Evolutionary conservation across 2,329 filamentous ascomycete genomes (phyloP).

Genomic region (Thielaviopsis musarum): DNA sequence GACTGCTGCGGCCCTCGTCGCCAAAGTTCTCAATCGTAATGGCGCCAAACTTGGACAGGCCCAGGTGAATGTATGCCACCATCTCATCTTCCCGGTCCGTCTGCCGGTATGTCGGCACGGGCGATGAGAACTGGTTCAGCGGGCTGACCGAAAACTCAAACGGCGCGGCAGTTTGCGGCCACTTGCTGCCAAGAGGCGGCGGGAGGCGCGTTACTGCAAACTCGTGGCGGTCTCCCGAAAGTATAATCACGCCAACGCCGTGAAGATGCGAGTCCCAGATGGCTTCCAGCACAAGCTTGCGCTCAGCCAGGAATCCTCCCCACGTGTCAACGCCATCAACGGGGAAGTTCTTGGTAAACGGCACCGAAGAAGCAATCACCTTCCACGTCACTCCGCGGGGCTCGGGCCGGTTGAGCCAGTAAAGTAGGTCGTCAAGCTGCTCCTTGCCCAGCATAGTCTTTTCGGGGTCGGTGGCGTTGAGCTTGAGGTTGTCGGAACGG

Average conservation of each 20-base stretch:
- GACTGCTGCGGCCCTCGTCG: constrained; percentile 47
- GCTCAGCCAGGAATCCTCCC: constrained; percentile 78
- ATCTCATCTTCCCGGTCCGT: constrained; percentile 66
- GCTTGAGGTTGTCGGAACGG: constrained; percentile 48
- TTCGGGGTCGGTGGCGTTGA: constrained; percentile 36
- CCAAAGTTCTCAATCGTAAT: constrained; percentile 58
- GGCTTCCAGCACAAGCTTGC: constrained; percentile 62
- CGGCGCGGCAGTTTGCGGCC: constrained; percentile 48
- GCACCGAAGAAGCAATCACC: constrained; percentile 75
- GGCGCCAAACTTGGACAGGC: constrained; percentile 77
- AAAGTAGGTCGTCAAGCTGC: constrained; percentile 65
- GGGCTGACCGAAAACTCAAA: constrained; percentile 89
- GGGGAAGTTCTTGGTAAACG: constrained; percentile 96
- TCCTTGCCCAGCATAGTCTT: constrained; percentile 78
- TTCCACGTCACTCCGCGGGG: constrained; percentile 79
- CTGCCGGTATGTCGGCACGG: constrained; percentile 68
- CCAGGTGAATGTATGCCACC: constrained; percentile 71
- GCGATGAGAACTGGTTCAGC: constrained; percentile 85
- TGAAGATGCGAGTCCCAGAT: constrained; percentile 78
- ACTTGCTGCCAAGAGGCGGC: constrained; percentile 41
- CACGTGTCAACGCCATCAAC: constrained; percentile 81
- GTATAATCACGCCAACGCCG: constrained; percentile 61
- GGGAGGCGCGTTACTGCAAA: constrained; percentile 78
- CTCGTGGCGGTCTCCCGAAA: constrained; percentile 91
- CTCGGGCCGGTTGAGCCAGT: constrained; percentile 57